A percentile compares a stretch with the other conserved stretches of the same genome.
Conservation (phyloP, 73 alveolate species). For the Paraurostyla sp. region DNA sequence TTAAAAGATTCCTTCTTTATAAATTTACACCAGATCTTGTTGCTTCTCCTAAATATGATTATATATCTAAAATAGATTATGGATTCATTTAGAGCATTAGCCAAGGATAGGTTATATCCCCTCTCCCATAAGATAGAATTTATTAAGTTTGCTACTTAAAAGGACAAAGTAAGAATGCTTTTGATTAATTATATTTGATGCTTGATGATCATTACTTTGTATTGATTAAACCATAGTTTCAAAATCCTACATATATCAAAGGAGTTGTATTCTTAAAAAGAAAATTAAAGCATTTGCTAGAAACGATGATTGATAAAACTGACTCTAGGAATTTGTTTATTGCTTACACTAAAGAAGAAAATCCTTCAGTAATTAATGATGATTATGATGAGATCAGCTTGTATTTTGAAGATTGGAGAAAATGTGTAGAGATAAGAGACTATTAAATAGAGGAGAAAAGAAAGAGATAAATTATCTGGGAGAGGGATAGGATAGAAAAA, state of each 20-base stretch:
- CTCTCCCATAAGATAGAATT: slow-evolving; percentile 9
- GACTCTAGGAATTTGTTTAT: slow-evolving; percentile 39
- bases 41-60: slow-evolving; percentile 22
- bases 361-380: background rate
- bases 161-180: background rate
- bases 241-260: slow-evolving; percentile 4
- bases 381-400: slow-evolving; percentile 7
- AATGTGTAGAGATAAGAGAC: slow-evolving; percentile 14
- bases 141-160: slow-evolving; percentile 42
- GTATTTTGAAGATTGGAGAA: slow-evolving; percentile 57
- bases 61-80: slow-evolving; percentile 11
- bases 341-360: slow-evolving; percentile 6
- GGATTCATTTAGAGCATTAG: background rate
- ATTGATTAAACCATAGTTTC: background rate
- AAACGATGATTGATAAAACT: slow-evolving; percentile 5
- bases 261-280: background rate
- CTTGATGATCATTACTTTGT: slow-evolving; percentile 37
- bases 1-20: slow-evolving; percentile 26
- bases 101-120: background rate
- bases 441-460: slow-evolving; percentile 18
- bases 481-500: slow-evolving; percentile 4
- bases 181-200: slow-evolving; percentile 14
- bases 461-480: slow-evolving; percentile 5
- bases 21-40: slow-evolving; percentile 19
- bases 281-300: slow-evolving; percentile 33